These are phyloP conservation scores for Claviceps spartinae DNA, from an alignment of 2,329 filamentous ascomycete genomes.

Conservation along the genomic window DNA sequence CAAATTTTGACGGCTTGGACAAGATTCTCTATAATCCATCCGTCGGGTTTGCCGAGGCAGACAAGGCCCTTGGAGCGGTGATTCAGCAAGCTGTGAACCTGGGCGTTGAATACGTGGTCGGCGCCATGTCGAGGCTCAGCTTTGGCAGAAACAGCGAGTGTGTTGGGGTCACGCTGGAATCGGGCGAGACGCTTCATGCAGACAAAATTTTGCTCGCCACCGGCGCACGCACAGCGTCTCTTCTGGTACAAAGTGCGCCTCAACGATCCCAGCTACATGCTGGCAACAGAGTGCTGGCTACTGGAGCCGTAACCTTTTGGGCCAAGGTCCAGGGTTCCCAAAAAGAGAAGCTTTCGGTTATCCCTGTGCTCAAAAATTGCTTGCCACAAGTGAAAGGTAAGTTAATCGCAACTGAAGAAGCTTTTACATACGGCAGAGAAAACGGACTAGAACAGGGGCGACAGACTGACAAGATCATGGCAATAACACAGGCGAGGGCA, in stretches of 20 bases:
- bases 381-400: conserved; percentile 27
- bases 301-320: conserved; percentile 34
- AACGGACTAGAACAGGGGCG: background rate
- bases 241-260: conserved; percentile 38
- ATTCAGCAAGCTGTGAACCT: conserved; percentile 36
- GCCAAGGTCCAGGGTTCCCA: conserved; percentile 28
- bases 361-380: conserved; percentile 40
- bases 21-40: conserved; percentile 43
- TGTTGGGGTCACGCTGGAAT: conserved; percentile 33
- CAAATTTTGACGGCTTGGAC: conserved; percentile 41
- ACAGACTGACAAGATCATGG: conserved; percentile 3
- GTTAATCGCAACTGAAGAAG: conserved; percentile 6
- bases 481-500: conserved; percentile 22
- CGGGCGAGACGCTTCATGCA: conserved; percentile 33
- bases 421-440: background rate
- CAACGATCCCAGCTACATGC: conserved; percentile 31
- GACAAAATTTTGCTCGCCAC: conserved; percentile 41
- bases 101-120: conserved; percentile 42
- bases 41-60: conserved; percentile 46
- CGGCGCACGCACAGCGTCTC: conserved; percentile 40
- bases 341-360: conserved; percentile 29
- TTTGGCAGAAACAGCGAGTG: conserved; percentile 33
- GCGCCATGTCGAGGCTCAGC: conserved; percentile 31
- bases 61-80: conserved; percentile 40
- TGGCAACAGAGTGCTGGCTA: conserved; percentile 40